Percentiles rank a stretch among this genome's conserved stretches.
These are phyloP conservation scores for Angomonas deanei DNA, from an alignment of 208 protist genomes.

Conservation along the genomic window DNA sequence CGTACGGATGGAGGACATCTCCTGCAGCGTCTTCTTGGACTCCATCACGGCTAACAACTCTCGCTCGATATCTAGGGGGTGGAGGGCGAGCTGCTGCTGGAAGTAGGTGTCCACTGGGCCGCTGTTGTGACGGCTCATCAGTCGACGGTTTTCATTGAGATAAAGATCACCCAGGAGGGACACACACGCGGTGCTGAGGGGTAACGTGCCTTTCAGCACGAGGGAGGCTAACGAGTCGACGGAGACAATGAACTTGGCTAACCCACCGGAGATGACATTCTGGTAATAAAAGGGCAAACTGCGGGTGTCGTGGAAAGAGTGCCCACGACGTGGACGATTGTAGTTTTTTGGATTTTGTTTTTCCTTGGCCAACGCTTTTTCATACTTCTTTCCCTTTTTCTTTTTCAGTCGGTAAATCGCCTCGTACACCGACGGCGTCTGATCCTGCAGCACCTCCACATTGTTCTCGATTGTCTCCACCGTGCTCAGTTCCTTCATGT, in stretches of 20 bases:
- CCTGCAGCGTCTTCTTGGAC: constrained; percentile 36
- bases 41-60: constrained; percentile 49
- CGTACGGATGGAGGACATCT: constrained; percentile 4
- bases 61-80: constrained; percentile 47
- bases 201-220: constrained; percentile 46
- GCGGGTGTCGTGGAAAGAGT: too few relatives aligned
- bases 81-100: constrained; percentile 22
- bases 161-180: constrained; percentile 51
- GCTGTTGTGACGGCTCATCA: too few relatives aligned
- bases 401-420: too few relatives aligned
- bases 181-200: constrained; percentile 61
- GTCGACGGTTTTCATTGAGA: neutral
- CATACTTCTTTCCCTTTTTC: too few relatives aligned
- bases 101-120: neutral
- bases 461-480: too few relatives aligned
- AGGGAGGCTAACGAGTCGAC: constrained; percentile 66
- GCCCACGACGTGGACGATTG: too few relatives aligned
- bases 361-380: too few relatives aligned
- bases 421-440: too few relatives aligned
- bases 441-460: too few relatives aligned
- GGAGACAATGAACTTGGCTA: constrained; percentile 51
- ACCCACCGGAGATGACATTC: constrained; percentile 51
- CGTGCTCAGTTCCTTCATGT: too few relatives aligned
- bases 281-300: constrained; percentile 13
- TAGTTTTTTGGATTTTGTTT: too few relatives aligned